Evolutionary conservation across 805 yeast genomes (phyloP).

Genomic region (Candida insectorum): DNA sequence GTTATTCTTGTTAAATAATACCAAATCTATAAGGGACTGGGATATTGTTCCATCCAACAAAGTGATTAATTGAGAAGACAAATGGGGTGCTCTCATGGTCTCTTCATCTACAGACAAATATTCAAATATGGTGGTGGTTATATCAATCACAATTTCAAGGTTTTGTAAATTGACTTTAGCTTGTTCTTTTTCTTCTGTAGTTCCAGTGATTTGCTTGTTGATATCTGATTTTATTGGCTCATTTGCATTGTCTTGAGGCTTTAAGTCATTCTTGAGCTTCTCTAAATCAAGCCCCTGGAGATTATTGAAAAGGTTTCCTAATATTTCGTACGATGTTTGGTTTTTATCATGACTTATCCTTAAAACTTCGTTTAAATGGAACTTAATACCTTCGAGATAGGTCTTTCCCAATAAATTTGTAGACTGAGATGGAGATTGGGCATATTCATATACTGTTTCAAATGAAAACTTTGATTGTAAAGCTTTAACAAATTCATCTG

Average conservation of each 20-base stretch:
- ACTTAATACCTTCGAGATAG: slow-evolving; percentile 40
- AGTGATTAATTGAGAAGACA: slow-evolving; percentile 16
- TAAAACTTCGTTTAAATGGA: slow-evolving; percentile 37
- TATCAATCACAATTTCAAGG: slow-evolving; percentile 68
- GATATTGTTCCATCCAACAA: slow-evolving; percentile 19
- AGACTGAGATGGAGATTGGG: slow-evolving; percentile 2
- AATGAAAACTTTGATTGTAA: slow-evolving; percentile 18
- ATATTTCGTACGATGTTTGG: slow-evolving; percentile 16
- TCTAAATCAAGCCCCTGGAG: slow-evolving; percentile 27
- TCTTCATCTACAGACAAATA: slow-evolving; percentile 34
- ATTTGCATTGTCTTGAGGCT: slow-evolving; percentile 33
- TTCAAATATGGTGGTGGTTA: slow-evolving; percentile 74
- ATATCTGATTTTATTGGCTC: slow-evolving; percentile 28
- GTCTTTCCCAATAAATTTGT: slow-evolving; percentile 25
- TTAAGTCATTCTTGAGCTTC: slow-evolving; percentile 22
- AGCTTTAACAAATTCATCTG: slow-evolving; percentile 47
- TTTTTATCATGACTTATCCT: slow-evolving; percentile 17
- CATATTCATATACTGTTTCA: slow-evolving; percentile 3
- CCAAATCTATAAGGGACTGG: slow-evolving; percentile 36
- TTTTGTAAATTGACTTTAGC: slow-evolving; percentile 58
- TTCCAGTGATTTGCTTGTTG: slow-evolving; percentile 21
- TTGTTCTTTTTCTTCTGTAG: slow-evolving; percentile 36
- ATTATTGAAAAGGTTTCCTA: slow-evolving; percentile 19
- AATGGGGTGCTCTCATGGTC: slow-evolving; percentile 17
- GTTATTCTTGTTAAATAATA: slow-evolving; percentile 30